Evolutionary conservation across 768 basidiomycete genomes (phyloP).

Genomic region (Cubamyces lactineus): DNA sequence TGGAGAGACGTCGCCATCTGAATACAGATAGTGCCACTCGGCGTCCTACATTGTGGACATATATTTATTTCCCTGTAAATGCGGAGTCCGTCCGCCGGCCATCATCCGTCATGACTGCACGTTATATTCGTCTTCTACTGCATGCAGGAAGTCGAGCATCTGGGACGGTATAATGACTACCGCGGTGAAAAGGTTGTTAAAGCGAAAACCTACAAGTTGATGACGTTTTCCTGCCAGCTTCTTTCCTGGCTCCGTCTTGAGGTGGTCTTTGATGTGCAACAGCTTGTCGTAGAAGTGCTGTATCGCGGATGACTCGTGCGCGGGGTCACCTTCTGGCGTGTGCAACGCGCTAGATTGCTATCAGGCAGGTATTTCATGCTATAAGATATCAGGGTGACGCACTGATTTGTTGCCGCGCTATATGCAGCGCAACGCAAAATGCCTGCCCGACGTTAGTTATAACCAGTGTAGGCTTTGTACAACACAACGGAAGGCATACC

Average conservation of each 20-base stretch:
- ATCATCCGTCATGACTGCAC: not conserved
- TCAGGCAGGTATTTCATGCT: slow-evolving; percentile 1
- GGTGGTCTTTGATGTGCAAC: slow-evolving; percentile 66
- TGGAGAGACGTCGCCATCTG: no score
- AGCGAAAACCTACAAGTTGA: slow-evolving; percentile 52
- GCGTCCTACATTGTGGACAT: no score
- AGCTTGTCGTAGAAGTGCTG: slow-evolving; percentile 89
- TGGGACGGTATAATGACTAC: slow-evolving; percentile 30
- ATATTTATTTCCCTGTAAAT: no score
- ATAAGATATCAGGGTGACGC: slow-evolving; percentile 5
- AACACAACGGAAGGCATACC: slow-evolving; percentile 35
- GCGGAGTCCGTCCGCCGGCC: no score
- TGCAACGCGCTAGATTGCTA: slow-evolving; percentile 43
- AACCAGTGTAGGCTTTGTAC: not conserved
- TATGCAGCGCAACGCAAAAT: slow-evolving; percentile 54
- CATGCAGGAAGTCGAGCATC: slow-evolving; percentile 66
- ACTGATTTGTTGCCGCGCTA: slow-evolving; percentile 42
- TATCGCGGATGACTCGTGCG: slow-evolving; percentile 56
- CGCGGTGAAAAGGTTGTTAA: not conserved
- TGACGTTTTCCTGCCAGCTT: slow-evolving; percentile 73
- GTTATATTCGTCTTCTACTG: slow-evolving; percentile 58
- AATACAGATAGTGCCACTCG: no score
- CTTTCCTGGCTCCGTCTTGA: slow-evolving; percentile 79
- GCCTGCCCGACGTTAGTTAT: slow-evolving; percentile 29
- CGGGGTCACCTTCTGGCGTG: slow-evolving; percentile 50